These are phyloP conservation scores for Plasmodium chabaudi DNA, from an alignment of 169 alveolate species.

Conservation along the genomic window DNA sequence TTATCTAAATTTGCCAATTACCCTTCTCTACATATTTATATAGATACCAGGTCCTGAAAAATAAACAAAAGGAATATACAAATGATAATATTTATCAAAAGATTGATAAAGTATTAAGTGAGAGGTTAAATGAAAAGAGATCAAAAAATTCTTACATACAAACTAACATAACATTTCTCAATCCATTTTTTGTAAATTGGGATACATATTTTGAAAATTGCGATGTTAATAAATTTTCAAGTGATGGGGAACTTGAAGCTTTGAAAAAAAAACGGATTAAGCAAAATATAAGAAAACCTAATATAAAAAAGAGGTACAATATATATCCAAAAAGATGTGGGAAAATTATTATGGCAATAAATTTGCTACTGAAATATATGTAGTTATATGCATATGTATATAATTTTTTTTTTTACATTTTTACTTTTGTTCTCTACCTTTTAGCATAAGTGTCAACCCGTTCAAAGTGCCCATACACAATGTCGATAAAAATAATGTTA, in stretches of 20 bases:
- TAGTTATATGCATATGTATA: no score
- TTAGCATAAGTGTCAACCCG: not conserved
- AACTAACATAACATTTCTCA: conserved; percentile 42
- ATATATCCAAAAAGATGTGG: no score
- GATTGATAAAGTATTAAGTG: conserved; percentile 21
- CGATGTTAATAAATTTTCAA: conserved; percentile 9
- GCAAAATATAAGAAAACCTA: conserved; percentile 9
- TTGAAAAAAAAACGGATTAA: conserved; percentile 11
- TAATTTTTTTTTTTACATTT: no score
- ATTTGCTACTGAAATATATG: no score
- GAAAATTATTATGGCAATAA: no score
- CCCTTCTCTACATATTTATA: not conserved
- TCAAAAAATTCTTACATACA: conserved; percentile 23
- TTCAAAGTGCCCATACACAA: not conserved
- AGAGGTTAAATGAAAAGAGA: conserved; percentile 17
- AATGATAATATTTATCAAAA: conserved; percentile 27
- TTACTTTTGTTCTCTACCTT: no score
- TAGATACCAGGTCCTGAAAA: conserved; percentile 30
- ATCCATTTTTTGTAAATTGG: conserved; percentile 29
- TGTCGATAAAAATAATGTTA: conserved; percentile 3
- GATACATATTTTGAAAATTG: conserved; percentile 45
- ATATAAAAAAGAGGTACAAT: no score
- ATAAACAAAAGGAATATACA: conserved; percentile 11
- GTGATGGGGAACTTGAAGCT: conserved; percentile 49
- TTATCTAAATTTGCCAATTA: no score